Percentiles rank a stretch among this genome's conserved stretches.
These are phyloP conservation scores for Phytophthora rubi DNA, from an alignment of 352 stramenopile species.

Conservation along the genomic window DNA sequence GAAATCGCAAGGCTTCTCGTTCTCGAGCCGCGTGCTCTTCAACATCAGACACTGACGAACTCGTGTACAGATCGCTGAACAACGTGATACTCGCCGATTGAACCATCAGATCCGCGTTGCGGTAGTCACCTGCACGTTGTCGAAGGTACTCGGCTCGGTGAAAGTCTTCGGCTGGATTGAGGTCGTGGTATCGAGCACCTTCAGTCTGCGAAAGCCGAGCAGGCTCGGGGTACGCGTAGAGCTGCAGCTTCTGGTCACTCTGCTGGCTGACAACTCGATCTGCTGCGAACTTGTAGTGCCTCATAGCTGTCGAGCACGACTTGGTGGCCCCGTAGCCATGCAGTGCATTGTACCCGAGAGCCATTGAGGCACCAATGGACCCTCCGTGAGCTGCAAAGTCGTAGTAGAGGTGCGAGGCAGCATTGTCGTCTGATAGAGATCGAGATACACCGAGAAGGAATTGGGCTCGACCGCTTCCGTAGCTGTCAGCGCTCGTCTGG, in stretches of 20 bases:
- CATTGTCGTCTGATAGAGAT: conserved; percentile 18
- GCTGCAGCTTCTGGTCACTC: conserved; percentile 21
- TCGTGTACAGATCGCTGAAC: conserved; percentile 57
- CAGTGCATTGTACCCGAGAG: conserved; percentile 71
- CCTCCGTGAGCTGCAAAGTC: conserved; percentile 61
- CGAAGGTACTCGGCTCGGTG: conserved; percentile 59
- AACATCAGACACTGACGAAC: conserved; percentile 8
- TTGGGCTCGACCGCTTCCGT: conserved; percentile 45
- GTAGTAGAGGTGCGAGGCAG: conserved; percentile 51
- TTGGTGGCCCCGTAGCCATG: conserved; percentile 56
- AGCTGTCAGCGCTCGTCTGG: conserved; percentile 39
- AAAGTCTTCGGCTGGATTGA: conserved; percentile 41
- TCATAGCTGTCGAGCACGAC: conserved; percentile 62
- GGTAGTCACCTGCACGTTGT: conserved; percentile 39
- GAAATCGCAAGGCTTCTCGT: conserved; percentile 45
- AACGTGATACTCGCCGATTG: conserved; percentile 61
- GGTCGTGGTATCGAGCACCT: conserved; percentile 26
- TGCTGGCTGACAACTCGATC: conserved; percentile 50
- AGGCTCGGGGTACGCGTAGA: conserved; percentile 45
- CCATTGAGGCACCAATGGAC: conserved; percentile 56
- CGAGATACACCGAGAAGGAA: conserved; percentile 51
- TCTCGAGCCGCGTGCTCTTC: conserved; percentile 36
- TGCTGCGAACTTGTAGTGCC: conserved; percentile 81
- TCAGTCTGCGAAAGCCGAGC: conserved; percentile 47
- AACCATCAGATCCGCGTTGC: conserved; percentile 45